phyloP scores from a whole-genome alignment of 495 filamentous ascomycete species.

The Hypoxylon cercidicola region DNA sequence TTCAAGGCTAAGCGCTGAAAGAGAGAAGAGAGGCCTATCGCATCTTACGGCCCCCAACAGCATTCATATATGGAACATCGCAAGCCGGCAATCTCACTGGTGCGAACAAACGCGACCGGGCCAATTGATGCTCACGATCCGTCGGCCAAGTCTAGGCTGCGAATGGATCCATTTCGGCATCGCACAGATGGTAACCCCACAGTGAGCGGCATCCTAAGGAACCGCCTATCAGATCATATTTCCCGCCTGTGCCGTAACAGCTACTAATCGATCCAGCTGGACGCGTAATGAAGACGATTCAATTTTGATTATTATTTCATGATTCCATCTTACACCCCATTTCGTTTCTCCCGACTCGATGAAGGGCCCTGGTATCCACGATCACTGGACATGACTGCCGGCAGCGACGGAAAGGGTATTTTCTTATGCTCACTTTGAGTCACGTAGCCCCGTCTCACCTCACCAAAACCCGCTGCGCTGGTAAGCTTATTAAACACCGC shows the following conservation, averaged over 20 bases:
- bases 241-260: conserved; percentile 13
- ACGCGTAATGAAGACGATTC: conserved; percentile 22
- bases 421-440: not conserved
- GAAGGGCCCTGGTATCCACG: not conserved
- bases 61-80: not conserved
- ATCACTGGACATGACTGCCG: not conserved
- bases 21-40: conserved; percentile 20
- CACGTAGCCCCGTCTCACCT: not conserved
- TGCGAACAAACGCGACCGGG: conserved; percentile 15
- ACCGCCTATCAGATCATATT: conserved; percentile 26
- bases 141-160: conserved; percentile 14
- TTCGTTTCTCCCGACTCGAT: no score
- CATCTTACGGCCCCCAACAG: conserved; percentile 26
- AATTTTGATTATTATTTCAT: conserved; percentile 6
- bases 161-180: conserved; percentile 1
- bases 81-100: not conserved
- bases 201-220: conserved; percentile 18
- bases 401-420: not conserved
- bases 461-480: not conserved
- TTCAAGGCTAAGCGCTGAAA: conserved; percentile 28
- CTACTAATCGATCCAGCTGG: conserved; percentile 5
- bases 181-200: conserved; percentile 34
- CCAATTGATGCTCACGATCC: not conserved
- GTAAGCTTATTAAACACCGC: conserved; percentile 5
- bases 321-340: not conserved